Evolutionary conservation across 768 basidiomycete species (phyloP).

Genomic region (Suillus americanus): DNA sequence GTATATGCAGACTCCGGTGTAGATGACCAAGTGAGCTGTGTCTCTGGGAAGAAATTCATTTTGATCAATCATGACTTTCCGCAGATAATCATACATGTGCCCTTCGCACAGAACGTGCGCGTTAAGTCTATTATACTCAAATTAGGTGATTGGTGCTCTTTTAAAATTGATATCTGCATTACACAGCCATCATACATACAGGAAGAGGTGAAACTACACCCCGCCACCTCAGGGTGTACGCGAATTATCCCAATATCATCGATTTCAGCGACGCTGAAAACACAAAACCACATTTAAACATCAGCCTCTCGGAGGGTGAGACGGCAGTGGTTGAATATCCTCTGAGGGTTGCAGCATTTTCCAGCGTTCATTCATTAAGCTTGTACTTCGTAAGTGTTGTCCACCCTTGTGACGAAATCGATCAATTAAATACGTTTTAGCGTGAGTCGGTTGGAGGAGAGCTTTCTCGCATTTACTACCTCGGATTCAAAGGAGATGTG

Average conservation of each 20-base stretch:
- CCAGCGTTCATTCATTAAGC: slow-evolving; percentile 71
- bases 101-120: slow-evolving; percentile 77
- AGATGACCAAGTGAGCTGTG: slow-evolving; percentile 70
- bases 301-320: slow-evolving; percentile 71
- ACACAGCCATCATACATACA: slow-evolving; percentile 23
- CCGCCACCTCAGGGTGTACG: slow-evolving; percentile 71
- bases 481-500: slow-evolving; percentile 82
- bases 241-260: slow-evolving; percentile 71
- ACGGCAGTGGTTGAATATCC: slow-evolving; percentile 74
- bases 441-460: slow-evolving; percentile 69
- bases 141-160: slow-evolving; percentile 49
- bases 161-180: background rate
- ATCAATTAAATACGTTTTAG: slow-evolving; percentile 33
- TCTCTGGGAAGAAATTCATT: background rate
- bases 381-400: slow-evolving; percentile 71
- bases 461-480: slow-evolving; percentile 65
- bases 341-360: slow-evolving; percentile 70
- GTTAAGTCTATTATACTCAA: slow-evolving; percentile 75
- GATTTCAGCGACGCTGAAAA: slow-evolving; percentile 76
- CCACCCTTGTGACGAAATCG: background rate
- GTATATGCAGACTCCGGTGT: slow-evolving; percentile 61
- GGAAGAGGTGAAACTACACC: slow-evolving; percentile 80
- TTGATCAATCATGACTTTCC: background rate
- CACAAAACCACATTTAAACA: slow-evolving; percentile 68
- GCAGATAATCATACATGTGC: slow-evolving; percentile 79